These are phyloP conservation scores for Echinosophora koreensis DNA, from an alignment of 306 rosid species.

Conservation along the genomic window DNA sequence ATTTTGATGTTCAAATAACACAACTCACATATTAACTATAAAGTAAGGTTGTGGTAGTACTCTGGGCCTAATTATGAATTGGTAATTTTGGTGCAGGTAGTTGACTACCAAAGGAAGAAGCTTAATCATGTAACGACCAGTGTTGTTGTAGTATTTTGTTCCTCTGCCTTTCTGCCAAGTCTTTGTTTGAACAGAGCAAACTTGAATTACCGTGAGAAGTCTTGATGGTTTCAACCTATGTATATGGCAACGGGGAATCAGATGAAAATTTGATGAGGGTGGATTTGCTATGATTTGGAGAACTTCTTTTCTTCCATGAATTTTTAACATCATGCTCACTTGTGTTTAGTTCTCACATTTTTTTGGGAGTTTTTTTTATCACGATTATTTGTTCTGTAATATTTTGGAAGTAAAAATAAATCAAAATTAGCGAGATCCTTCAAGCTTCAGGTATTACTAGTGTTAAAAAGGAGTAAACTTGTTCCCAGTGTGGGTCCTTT, in stretches of 20 bases:
- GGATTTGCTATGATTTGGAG: neutral
- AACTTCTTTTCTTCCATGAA: neutral
- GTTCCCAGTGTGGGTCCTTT: no score
- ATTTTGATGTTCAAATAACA: no score
- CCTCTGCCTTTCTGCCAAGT: slow-evolving; percentile 9
- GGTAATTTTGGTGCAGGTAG: slow-evolving; percentile 28
- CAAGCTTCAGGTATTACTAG: no score
- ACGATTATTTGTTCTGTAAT: no score
- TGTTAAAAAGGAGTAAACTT: no score
- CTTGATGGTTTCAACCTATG: slow-evolving; percentile 1
- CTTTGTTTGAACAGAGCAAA: slow-evolving; percentile 10
- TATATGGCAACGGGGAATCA: slow-evolving; percentile 22
- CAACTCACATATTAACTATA: no score
- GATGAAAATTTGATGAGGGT: neutral
- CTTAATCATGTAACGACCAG: neutral
- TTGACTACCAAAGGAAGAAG: neutral
- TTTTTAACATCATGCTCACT: neutral
- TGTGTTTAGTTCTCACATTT: neutral
- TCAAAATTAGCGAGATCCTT: no score
- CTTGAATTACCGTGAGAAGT: neutral
- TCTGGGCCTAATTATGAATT: slow-evolving; percentile 9
- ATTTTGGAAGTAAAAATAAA: no score
- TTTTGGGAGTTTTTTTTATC: neutral
- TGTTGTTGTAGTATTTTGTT: neutral
- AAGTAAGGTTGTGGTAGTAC: neutral